A percentile compares a stretch with the other conserved stretches of the same genome.
Evolutionary conservation across 2,329 filamentous ascomycete genomes (phyloP).

Genomic region (Microdochium trichocladiopsis): DNA sequence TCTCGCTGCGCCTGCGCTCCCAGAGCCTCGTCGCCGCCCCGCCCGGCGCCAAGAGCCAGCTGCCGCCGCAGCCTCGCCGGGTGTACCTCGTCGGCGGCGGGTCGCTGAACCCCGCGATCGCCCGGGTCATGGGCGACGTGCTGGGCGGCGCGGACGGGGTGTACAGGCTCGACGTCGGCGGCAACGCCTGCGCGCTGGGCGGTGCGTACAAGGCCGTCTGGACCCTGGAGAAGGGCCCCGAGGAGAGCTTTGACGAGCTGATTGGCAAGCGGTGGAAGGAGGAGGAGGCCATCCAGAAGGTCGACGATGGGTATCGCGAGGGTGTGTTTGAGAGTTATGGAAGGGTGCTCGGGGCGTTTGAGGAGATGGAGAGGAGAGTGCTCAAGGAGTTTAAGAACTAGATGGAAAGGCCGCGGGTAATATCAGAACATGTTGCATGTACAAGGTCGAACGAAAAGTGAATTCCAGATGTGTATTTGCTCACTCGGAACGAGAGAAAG

Average conservation of each 20-base stretch:
- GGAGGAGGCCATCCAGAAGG: conserved; percentile 72
- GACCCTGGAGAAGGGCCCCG: conserved; percentile 63
- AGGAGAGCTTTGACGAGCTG: conserved; percentile 81
- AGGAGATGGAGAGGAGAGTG: conserved; percentile 19
- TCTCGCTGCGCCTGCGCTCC: conserved; percentile 83
- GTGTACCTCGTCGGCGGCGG: conserved; percentile 95
- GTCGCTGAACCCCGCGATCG: conserved; percentile 83
- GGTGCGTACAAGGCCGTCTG: conserved; percentile 95
- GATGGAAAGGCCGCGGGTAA: too few relatives aligned
- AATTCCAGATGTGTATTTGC: too few relatives aligned
- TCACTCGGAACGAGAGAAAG: too few relatives aligned
- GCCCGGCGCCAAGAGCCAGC: conserved; percentile 10
- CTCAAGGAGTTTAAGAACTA: conserved; percentile 22
- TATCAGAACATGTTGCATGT: too few relatives aligned
- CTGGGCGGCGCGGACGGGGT: conserved; percentile 85
- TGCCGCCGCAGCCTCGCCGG: conserved; percentile 79
- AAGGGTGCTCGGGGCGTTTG: conserved; percentile 56
- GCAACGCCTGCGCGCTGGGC: conserved; percentile 89
- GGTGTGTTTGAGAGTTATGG: conserved; percentile 75
- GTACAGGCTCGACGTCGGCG: conserved; percentile 87
- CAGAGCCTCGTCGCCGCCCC: conserved; percentile 63
- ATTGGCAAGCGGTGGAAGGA: conserved; percentile 82
- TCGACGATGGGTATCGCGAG: conserved; percentile 73
- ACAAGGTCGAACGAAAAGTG: too few relatives aligned
- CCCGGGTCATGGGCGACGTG: conserved; percentile 76